Conservation (phyloP, 768 basidiomycete genomes). For the Rhizopogon roseolus region DNA sequence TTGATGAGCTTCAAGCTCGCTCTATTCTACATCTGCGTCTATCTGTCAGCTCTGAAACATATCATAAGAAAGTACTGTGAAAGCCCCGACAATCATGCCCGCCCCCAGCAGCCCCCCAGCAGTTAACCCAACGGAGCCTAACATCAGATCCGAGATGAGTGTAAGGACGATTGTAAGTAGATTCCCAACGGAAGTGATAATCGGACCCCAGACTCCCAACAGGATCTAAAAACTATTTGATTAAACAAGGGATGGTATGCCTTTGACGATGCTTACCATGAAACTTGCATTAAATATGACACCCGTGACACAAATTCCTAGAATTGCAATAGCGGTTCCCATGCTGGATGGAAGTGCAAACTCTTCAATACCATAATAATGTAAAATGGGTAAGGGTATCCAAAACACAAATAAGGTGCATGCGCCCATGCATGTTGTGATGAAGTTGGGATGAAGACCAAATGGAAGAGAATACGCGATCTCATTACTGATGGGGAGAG, state of each 20-base stretch:
- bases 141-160: slow-evolving; percentile 70
- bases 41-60: slow-evolving; percentile 38
- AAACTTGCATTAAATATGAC: slow-evolving; percentile 80
- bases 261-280: slow-evolving; percentile 51
- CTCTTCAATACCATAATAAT: slow-evolving; percentile 56
- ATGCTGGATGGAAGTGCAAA: slow-evolving; percentile 60
- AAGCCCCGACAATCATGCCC: slow-evolving; percentile 75
- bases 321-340: slow-evolving; percentile 46
- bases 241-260: neutral
- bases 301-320: slow-evolving; percentile 66
- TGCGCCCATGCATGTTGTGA: slow-evolving; percentile 78
- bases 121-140: slow-evolving; percentile 64
- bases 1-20: neutral
- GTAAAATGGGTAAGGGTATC: slow-evolving; percentile 74
- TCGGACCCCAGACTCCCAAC: slow-evolving; percentile 83
- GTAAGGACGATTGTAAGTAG: slow-evolving; percentile 94
- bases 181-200: slow-evolving; percentile 83
- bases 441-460: slow-evolving; percentile 77
- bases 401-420: slow-evolving; percentile 71
- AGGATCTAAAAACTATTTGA: slow-evolving; percentile 48
- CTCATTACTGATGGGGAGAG: slow-evolving; percentile 20
- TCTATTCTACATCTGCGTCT: neutral
- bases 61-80: slow-evolving; percentile 74
- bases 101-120: slow-evolving; percentile 74
- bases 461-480: slow-evolving; percentile 64